phyloP scores from a whole-genome alignment of 2,329 filamentous ascomycete species.

The Fusarium torulosum region DNA sequence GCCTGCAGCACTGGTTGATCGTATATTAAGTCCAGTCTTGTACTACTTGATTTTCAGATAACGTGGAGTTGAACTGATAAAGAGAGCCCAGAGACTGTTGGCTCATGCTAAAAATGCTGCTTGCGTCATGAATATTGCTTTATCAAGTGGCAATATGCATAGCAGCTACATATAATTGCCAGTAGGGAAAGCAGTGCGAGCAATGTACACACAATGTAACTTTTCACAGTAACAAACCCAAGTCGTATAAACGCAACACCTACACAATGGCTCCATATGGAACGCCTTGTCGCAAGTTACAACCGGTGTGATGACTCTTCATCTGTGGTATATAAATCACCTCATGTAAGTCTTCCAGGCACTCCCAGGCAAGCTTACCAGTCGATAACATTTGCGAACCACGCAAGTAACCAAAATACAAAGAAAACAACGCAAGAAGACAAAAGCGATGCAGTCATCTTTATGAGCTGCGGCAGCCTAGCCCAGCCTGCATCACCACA shows the following conservation, averaged over 20 bases:
- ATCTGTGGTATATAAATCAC: neutral
- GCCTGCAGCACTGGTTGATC: neutral
- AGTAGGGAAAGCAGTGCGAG: slow-evolving; percentile 13
- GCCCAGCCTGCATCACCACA: slow-evolving; percentile 40
- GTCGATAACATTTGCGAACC: slow-evolving; percentile 28
- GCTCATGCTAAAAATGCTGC: neutral
- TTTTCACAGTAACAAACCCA: neutral
- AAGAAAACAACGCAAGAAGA: slow-evolving; percentile 32
- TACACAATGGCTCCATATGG: neutral
- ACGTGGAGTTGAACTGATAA: neutral
- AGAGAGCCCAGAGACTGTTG: neutral
- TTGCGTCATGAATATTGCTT: neutral
- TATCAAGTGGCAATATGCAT: neutral
- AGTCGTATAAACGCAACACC: too few relatives aligned
- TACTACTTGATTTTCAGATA: too few relatives aligned
- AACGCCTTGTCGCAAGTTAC: neutral
- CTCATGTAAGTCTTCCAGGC: neutral
- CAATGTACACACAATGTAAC: neutral
- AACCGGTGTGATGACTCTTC: neutral
- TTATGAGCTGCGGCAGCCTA: slow-evolving; percentile 42
- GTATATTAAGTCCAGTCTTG: neutral
- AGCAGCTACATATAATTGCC: neutral
- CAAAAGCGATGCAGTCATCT: slow-evolving; percentile 29
- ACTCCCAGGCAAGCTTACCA: neutral
- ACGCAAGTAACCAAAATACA: neutral